phyloP scores from a whole-genome alignment of 495 filamentous ascomycete species.

The Talaromyces thailandensis region DNA sequence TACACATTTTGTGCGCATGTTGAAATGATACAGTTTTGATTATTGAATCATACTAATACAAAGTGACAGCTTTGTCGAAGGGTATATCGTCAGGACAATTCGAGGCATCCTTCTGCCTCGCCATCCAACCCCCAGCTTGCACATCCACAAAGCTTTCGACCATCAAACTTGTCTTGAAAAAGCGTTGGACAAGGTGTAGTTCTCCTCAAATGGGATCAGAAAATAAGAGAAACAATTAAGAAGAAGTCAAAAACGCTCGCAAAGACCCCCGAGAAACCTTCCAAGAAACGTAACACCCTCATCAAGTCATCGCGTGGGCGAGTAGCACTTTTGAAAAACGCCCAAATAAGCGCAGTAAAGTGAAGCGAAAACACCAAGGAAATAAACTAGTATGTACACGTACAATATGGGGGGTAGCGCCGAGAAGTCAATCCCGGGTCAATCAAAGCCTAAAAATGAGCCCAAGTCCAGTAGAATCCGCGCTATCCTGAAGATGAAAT shows the following conservation, averaged over 20 bases:
- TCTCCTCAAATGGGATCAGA: neutral
- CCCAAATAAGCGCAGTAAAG: neutral
- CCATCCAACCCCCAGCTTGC: neutral
- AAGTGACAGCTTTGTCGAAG: neutral
- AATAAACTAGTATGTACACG: neutral
- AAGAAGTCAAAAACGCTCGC: constrained; percentile 1
- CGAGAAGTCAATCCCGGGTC: neutral
- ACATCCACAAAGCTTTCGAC: neutral
- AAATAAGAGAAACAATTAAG: neutral
- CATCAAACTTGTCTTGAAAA: neutral
- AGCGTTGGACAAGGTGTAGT: neutral
- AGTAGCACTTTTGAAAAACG: constrained; percentile 16
- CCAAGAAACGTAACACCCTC: neutral
- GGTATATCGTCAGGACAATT: neutral
- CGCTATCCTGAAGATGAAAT: neutral
- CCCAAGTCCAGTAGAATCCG: neutral
- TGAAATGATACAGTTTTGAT: neutral
- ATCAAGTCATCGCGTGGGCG: constrained; percentile 6
- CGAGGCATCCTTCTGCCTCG: neutral
- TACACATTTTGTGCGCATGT: neutral
- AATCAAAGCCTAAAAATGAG: neutral
- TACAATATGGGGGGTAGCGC: neutral
- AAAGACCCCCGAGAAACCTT: constrained; percentile 1
- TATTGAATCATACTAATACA: constrained; percentile 1
- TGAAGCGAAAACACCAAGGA: neutral